Conservation (phyloP, 2,329 filamentous ascomycete genomes). For the Sporothrix brunneoviolacea region DNA sequence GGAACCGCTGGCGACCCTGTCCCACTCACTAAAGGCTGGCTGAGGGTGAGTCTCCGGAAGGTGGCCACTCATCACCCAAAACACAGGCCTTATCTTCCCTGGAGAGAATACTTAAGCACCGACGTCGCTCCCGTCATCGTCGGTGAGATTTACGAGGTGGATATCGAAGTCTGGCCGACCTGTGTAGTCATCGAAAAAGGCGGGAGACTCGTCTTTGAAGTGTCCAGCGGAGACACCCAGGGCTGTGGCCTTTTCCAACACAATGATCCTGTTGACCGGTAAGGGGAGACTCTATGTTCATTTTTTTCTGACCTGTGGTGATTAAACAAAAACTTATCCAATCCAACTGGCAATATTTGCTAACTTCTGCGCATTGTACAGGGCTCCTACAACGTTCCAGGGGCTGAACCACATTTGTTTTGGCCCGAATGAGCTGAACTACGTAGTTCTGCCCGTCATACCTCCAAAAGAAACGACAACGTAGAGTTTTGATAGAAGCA, state of each 20-base stretch:
- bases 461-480: too few species aligned
- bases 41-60: slow-evolving; percentile 51
- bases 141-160: slow-evolving; percentile 51
- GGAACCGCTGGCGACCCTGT: slow-evolving; percentile 59
- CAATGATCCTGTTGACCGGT: slow-evolving; percentile 39
- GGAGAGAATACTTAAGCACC: slow-evolving; percentile 50
- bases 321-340: background rate
- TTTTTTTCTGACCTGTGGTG: background rate
- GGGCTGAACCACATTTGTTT: slow-evolving; percentile 7
- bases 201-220: slow-evolving; percentile 48
- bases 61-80: slow-evolving; percentile 43
- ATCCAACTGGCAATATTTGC: too few species aligned
- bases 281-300: background rate
- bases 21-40: slow-evolving; percentile 58
- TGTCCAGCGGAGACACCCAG: slow-evolving; percentile 51
- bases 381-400: background rate
- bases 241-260: slow-evolving; percentile 53
- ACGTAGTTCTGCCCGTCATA: background rate
- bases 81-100: slow-evolving; percentile 48
- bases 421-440: background rate
- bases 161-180: slow-evolving; percentile 60
- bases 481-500: too few species aligned
- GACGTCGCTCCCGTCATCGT: slow-evolving; percentile 49
- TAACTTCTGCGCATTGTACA: background rate
- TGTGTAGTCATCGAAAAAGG: slow-evolving; percentile 48